Evolutionary conservation across 306 rosid genomes (phyloP).

Genomic region (Medicago ruthenica): DNA sequence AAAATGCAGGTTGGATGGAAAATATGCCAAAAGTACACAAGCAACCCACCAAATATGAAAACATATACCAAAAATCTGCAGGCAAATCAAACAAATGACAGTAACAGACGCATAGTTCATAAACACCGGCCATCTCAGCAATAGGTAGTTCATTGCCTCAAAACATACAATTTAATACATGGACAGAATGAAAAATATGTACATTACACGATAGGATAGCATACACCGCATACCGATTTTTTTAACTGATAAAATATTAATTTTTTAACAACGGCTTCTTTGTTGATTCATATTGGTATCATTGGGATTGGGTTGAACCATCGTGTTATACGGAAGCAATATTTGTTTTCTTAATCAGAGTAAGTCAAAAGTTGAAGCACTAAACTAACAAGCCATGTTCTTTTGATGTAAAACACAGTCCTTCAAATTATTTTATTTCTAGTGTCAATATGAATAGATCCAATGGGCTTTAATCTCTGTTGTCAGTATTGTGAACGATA

Average conservation of each 20-base stretch:
- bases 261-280: background rate
- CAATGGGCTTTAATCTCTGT: background rate
- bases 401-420: background rate
- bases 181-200: too few species aligned
- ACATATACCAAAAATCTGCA: too few species aligned
- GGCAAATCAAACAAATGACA: too few species aligned
- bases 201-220: too few species aligned
- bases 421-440: conserved; percentile 2
- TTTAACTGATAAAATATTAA: background rate
- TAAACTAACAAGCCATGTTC: background rate
- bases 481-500: background rate
- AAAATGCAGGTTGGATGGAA: conserved; percentile 14
- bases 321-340: background rate
- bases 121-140: too few species aligned
- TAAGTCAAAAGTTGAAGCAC: background rate
- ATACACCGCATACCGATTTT: background rate
- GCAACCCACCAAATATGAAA: too few species aligned
- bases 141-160: too few species aligned
- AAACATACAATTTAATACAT: too few species aligned
- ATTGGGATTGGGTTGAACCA: background rate
- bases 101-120: too few species aligned
- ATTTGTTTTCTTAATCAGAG: conserved; percentile 2
- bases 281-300: background rate
- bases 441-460: background rate
- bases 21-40: background rate